Conservation (phyloP, 495 filamentous ascomycete species). For the Immersiella caudata region DNA sequence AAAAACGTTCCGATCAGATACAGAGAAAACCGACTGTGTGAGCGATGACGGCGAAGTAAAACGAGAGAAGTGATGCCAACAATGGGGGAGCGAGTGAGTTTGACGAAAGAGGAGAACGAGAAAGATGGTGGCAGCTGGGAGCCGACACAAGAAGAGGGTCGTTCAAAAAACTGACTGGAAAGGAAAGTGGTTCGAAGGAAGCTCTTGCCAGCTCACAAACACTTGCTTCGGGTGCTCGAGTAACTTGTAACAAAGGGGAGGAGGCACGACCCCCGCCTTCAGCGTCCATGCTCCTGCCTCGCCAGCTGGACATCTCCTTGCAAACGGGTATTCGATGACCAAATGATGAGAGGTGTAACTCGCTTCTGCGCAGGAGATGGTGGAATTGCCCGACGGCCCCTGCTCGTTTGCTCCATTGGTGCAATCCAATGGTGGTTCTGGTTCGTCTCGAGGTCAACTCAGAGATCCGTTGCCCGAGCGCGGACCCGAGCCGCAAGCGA, state of each 20-base stretch:
- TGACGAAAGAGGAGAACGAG: slow-evolving; percentile 8
- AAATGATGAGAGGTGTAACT: neutral
- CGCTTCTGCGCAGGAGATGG: neutral
- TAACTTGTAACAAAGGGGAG: neutral
- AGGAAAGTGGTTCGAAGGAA: neutral
- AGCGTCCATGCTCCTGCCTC: neutral
- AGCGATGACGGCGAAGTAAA: slow-evolving; percentile 4
- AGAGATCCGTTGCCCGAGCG: no score
- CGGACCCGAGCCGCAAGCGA: no score
- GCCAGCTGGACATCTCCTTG: neutral
- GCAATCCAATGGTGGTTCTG: no score
- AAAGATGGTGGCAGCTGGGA: neutral
- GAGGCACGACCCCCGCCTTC: neutral
- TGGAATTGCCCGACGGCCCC: neutral
- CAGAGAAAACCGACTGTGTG: slow-evolving; percentile 4
- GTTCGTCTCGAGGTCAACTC: no score
- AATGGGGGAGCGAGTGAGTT: slow-evolving; percentile 10
- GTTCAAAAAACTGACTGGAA: neutral
- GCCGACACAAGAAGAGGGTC: neutral
- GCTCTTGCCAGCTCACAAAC: neutral
- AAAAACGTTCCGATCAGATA: slow-evolving; percentile 11
- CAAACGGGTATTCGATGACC: neutral
- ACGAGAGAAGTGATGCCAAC: slow-evolving; percentile 17
- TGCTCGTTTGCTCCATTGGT: no score
- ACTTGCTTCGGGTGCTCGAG: neutral